A percentile compares a stretch with the other conserved stretches of the same genome.
phyloP scores from a whole-genome alignment of 2,329 filamentous ascomycete genomes.

The Ascochyta rabiei region DNA sequence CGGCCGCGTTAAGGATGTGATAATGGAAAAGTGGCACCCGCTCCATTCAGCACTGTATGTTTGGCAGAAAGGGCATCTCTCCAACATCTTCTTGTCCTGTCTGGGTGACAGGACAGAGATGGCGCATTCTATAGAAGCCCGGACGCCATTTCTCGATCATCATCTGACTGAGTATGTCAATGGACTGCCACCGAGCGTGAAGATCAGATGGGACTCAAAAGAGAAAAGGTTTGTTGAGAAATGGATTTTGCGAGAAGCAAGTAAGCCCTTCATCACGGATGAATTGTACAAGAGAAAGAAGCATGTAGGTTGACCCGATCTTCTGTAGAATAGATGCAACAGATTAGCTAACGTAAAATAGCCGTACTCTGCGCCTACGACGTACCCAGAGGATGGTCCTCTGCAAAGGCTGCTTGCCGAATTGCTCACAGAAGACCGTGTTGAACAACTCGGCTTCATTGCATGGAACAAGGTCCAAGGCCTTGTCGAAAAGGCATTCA shows the following conservation, averaged over 20 bases:
- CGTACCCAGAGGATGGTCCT: slow-evolving; percentile 51
- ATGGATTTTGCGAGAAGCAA: slow-evolving; percentile 58
- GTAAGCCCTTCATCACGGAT: slow-evolving; percentile 57
- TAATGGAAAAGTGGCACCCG: slow-evolving; percentile 28
- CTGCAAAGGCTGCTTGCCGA: slow-evolving; percentile 45
- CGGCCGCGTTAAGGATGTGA: slow-evolving; percentile 2
- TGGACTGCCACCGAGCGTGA: slow-evolving; percentile 43
- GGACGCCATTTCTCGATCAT: slow-evolving; percentile 51
- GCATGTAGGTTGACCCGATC: slow-evolving; percentile 5
- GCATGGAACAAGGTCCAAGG: slow-evolving; percentile 43
- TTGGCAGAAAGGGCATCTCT: slow-evolving; percentile 29
- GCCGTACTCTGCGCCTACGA: slow-evolving; percentile 54
- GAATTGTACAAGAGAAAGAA: slow-evolving; percentile 60
- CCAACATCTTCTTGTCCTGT: slow-evolving; percentile 48
- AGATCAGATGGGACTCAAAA: slow-evolving; percentile 40
- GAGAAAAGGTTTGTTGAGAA: slow-evolving; percentile 49
- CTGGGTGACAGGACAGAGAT: slow-evolving; percentile 54
- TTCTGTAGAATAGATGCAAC: background rate
- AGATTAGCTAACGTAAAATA: background rate
- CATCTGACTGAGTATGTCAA: slow-evolving; percentile 49
- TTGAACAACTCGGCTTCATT: slow-evolving; percentile 37
- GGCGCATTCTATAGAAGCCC: slow-evolving; percentile 50
- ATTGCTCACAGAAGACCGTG: slow-evolving; percentile 31
- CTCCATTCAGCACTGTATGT: slow-evolving; percentile 29
- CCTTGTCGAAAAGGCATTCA: slow-evolving; percentile 18